phyloP scores from a whole-genome alignment of 148 eudicot species.

The Fagopyrum esculentum region DNA sequence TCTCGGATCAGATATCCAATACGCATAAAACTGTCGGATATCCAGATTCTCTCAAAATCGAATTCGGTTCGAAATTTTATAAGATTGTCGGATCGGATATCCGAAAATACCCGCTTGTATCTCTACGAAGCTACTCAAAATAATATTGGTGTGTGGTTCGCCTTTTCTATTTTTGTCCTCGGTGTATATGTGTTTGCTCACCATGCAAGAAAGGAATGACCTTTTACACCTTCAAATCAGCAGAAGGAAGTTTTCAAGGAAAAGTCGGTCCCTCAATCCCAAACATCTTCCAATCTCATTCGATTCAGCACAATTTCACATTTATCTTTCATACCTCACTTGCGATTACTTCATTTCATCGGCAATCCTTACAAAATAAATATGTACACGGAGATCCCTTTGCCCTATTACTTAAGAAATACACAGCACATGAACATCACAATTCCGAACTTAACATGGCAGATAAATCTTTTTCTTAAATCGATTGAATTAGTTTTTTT shows the following conservation, averaged over 20 bases:
- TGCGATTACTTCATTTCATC: background rate
- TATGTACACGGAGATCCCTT: background rate
- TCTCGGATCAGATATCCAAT: too few relatives aligned
- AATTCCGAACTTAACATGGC: background rate
- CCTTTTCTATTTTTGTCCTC: background rate
- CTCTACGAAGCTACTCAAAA: too few relatives aligned
- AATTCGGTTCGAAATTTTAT: too few relatives aligned
- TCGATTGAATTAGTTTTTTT: background rate
- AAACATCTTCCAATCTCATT: background rate
- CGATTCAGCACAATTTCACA: background rate
- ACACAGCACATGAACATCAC: background rate
- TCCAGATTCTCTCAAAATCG: too few relatives aligned
- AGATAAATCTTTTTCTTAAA: background rate
- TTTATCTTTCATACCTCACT: background rate
- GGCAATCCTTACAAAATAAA: background rate
- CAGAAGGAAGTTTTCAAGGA: background rate
- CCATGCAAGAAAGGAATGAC: slow-evolving; percentile 1
- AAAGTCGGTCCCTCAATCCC: background rate
- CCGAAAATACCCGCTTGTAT: too few relatives aligned
- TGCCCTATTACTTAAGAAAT: background rate
- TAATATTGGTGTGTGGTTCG: too few relatives aligned
- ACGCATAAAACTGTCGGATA: too few relatives aligned
- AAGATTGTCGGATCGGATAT: too few relatives aligned
- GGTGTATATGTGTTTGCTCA: background rate
- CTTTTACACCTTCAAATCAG: slow-evolving; percentile 3